These are phyloP conservation scores for Ampelomyces quisqualis DNA, from an alignment of 2,329 filamentous ascomycete species.

Conservation along the genomic window DNA sequence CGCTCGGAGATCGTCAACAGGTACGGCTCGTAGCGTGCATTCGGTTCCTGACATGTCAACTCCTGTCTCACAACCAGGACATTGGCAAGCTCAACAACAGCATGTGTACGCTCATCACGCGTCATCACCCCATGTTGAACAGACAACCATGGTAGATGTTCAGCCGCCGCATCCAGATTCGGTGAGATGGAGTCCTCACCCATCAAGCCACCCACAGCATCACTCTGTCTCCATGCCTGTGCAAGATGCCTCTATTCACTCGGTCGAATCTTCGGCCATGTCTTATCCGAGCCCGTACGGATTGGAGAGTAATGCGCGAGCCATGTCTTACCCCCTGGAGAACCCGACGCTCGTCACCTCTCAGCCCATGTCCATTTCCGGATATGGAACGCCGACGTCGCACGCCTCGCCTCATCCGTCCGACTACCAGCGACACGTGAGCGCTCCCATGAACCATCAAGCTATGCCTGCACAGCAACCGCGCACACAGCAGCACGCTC, in stretches of 20 bases:
- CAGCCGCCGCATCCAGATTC: conserved; percentile 29
- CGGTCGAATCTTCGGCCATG: conserved; percentile 32
- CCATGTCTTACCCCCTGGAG: conserved; percentile 45
- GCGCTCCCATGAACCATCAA: conserved; percentile 39
- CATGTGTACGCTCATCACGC: conserved; percentile 37
- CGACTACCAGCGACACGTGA: conserved; percentile 43
- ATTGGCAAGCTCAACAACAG: conserved; percentile 41
- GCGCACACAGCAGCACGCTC: conserved; percentile 32
- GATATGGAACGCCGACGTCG: conserved; percentile 42
- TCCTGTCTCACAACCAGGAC: conserved; percentile 39
- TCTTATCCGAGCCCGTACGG: conserved; percentile 42
- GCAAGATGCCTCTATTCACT: conserved; percentile 35
- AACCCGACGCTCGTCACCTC: conserved; percentile 40
- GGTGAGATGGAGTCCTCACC: conserved; percentile 40
- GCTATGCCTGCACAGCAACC: conserved; percentile 30
- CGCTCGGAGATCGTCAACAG: conserved; percentile 40
- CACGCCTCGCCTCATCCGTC: conserved; percentile 41
- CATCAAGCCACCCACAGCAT: conserved; percentile 36
- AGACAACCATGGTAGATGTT: conserved; percentile 34
- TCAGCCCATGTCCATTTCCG: conserved; percentile 41
- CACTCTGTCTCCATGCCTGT: conserved; percentile 38
- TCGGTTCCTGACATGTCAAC: conserved; percentile 42
- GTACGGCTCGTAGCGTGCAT: conserved; percentile 42
- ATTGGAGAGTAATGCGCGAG: conserved; percentile 41
- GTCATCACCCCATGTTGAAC: conserved; percentile 41